Evolutionary conservation across 2,329 filamentous ascomycete species (phyloP), one percentile per base, ranked within the genome.

Genomic region (Fusarium sp.): DNA sequence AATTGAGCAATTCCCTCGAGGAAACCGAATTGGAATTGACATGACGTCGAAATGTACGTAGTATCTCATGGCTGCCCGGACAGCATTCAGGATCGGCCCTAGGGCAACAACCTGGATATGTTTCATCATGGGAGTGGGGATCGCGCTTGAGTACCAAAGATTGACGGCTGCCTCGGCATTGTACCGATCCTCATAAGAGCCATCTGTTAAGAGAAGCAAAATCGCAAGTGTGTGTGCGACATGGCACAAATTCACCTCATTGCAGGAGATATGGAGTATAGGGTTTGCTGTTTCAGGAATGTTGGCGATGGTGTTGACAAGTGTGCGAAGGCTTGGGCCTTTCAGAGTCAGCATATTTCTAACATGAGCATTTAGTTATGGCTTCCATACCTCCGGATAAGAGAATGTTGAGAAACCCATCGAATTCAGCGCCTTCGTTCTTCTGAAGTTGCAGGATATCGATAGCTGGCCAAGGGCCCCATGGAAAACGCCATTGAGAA

Each of bases 361-460:
- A n/a, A 38, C 16, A n/a, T 17, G 16, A 11, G 10, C 16, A 24
- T 24, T 24, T 5, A 29, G 38, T 14, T 12, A 29, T 53, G 29
- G 42, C 27, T 4, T 6, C 62, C 69, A 55, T 59, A 79, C 78
- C 62, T 57, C 78, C 78, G 2, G 62, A 22, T 7, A 80, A 42
- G 8, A 80, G 69, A 17, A 80, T 42, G 5, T 67, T 27, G 10
- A 80, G 65, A 4, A n/a, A 2, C 2, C 72, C 74, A 7, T 74
- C 64, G 33, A 71, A 80, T 0, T 68, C 56, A 22, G n/a, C 31
- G 3, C 79, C 79, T 42, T 80, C 79, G 22, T 79, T 77, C 40
- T 73, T 74, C 12, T 70, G 68, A 3, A 80, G 36, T n/a, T 77
- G 75, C 27, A 80, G 38, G 3, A 80, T 46, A 61, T 80, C 79